Evolutionary conservation across 306 rosid genomes (phyloP).

Genomic region (Casuarina cunninghamiana): DNA sequence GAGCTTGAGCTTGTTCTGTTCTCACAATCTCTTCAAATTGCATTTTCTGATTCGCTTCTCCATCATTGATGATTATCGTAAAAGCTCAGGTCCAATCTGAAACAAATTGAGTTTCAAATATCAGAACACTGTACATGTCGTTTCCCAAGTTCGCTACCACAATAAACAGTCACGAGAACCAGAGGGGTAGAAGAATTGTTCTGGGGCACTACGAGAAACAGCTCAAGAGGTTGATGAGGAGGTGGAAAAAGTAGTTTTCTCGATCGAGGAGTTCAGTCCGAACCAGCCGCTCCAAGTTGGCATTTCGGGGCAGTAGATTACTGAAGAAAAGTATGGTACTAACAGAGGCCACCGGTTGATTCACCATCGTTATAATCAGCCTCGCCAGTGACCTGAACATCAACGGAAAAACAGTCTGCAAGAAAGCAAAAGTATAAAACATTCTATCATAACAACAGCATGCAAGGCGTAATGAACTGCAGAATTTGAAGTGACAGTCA

Average conservation of each 20-base stretch:
- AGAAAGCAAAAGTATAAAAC: neutral
- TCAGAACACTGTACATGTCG: neutral
- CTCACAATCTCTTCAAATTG: too few relatives aligned
- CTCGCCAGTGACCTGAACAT: conserved; percentile 48
- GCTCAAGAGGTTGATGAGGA: conserved; percentile 47
- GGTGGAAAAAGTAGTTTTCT: conserved; percentile 54
- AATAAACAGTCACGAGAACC: too few relatives aligned
- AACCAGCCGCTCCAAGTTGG: conserved; percentile 49
- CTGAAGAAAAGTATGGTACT: conserved; percentile 54
- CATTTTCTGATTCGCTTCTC: too few relatives aligned
- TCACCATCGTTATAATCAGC: conserved; percentile 34
- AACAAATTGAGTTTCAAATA: too few relatives aligned
- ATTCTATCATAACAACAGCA: too few relatives aligned
- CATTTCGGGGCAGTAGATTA: conserved; percentile 56
- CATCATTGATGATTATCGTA: too few relatives aligned
- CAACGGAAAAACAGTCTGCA: conserved; percentile 40
- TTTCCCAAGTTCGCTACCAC: too few relatives aligned
- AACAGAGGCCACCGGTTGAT: conserved; percentile 44
- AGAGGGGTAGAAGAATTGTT: neutral
- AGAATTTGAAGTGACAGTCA: too few relatives aligned
- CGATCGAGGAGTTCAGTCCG: conserved; percentile 44
- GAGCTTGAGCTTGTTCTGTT: too few relatives aligned
- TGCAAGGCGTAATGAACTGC: neutral
- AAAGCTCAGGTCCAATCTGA: too few relatives aligned
- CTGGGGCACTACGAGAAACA: conserved; percentile 51